Evolutionary conservation across 2,329 filamentous ascomycete species (phyloP), one percentile per base, ranked within the genome.

Genomic region (Fusarium dlaminii): DNA sequence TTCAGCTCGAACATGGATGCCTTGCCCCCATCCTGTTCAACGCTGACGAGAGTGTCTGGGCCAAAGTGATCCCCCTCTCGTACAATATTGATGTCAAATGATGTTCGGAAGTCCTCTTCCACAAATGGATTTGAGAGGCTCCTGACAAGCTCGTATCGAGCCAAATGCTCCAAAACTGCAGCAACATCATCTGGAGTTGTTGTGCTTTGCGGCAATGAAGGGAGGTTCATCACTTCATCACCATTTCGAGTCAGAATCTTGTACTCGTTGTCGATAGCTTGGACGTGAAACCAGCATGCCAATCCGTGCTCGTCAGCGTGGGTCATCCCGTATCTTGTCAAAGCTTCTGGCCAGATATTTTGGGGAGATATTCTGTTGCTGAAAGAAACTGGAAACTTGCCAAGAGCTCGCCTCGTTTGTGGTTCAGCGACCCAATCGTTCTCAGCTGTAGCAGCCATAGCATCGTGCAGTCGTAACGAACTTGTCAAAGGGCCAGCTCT

Each of bases 111-210:
- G 0, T 22, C n/a, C 4, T 22, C 8, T 11, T 39, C 18, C 1
- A 12, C 3, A 6, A 13, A 49, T 3, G 43, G 17, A n/a, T 72
- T 73, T 1, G 10, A 11, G 1, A 72, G 49, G 8, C 17, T 14
- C 5, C 29, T 59, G 11, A 59, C 57, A 18, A 72, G 39, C 12
- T 68, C 18, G n/a, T 66, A 73, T 22, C 39, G 37, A 9, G 36
- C 30, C 4, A 73, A 30, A 14, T 72, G 70, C 20, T 59, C 60
- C 0, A 73, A 1, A 10, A 63, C 17, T 8, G 39, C 20, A 30
- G 34, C 36, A 12, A 59, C n/a, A 17, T 45, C 30, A 4, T 61
- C 55, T 12, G 18, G 3, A 10, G n/a, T n/a, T 6, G 12, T 20
- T 17, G 6, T 20, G 1, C 14, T 29, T 40, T 15, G 51, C 2